Conservation (phyloP, 805 yeast species). For the Helenozyma rhizophorensis region DNA sequence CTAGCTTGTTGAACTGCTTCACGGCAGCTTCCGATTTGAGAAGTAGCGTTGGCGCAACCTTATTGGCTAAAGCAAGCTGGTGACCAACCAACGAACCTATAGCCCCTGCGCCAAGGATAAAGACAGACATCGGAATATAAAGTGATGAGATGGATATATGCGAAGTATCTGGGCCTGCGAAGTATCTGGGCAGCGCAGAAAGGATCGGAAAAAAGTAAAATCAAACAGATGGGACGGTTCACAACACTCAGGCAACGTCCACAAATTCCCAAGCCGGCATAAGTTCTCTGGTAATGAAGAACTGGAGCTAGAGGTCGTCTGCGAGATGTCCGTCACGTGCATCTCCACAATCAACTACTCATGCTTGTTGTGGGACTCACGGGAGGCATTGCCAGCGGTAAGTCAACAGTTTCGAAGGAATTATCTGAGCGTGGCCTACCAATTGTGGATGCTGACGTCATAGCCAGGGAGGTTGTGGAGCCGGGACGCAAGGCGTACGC, state of each 20-base stretch:
- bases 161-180: too few species aligned
- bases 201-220: too few species aligned
- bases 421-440: slow-evolving; percentile 51
- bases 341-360: not conserved
- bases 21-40: slow-evolving; percentile 38
- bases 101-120: slow-evolving; percentile 49
- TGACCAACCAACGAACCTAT: slow-evolving; percentile 49
- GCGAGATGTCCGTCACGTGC: slow-evolving; percentile 2
- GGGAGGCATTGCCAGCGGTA: slow-evolving; percentile 97
- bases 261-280: too few species aligned
- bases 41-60: slow-evolving; percentile 33
- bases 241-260: too few species aligned
- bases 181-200: too few species aligned
- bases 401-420: slow-evolving; percentile 76
- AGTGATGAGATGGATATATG: too few species aligned
- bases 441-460: slow-evolving; percentile 83
- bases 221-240: too few species aligned
- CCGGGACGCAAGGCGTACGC: slow-evolving; percentile 75
- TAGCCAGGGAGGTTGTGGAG: slow-evolving; percentile 80
- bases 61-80: slow-evolving; percentile 37
- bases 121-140: slow-evolving; percentile 13
- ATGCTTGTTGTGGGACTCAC: slow-evolving; percentile 95
- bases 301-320: too few species aligned
- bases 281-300: too few species aligned
- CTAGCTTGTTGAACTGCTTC: slow-evolving; percentile 36